Evolutionary conservation across 345 rosid genomes (phyloP).

Genomic region (Theobroma cacao): DNA sequence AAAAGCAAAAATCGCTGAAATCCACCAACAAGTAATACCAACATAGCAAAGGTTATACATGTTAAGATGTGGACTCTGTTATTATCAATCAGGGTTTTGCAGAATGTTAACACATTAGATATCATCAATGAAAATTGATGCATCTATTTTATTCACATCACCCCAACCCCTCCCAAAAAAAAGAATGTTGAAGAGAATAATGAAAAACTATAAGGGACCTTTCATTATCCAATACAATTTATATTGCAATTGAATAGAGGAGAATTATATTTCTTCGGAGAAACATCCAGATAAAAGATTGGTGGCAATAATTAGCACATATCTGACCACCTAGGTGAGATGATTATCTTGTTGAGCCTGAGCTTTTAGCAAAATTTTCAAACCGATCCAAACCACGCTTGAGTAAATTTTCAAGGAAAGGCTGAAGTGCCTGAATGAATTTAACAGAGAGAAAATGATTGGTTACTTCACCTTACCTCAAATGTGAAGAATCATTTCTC

Average conservation of each 20-base stretch:
- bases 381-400: conserved; percentile 63
- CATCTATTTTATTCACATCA: not conserved
- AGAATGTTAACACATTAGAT: not conserved
- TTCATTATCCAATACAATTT: not conserved
- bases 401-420: conserved; percentile 72
- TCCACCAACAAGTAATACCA: no score
- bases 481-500: not conserved
- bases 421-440: conserved; percentile 67
- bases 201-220: not conserved
- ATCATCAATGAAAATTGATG: not conserved
- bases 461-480: not conserved
- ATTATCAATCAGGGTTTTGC: not conserved
- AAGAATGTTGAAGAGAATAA: not conserved
- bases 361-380: conserved; percentile 43
- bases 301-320: not conserved
- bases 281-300: not conserved
- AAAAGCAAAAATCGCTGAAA: no score
- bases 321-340: not conserved
- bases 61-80: not conserved
- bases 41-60: not conserved
- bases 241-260: not conserved
- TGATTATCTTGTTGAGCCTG: conserved; percentile 4
- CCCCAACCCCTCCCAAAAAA: not conserved
- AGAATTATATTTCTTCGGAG: not conserved
- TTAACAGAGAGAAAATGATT: not conserved